Evolutionary conservation across 352 stramenopile species (phyloP), one percentile per base, ranked within the genome.

Genomic region (Elongisporangium anandrum): DNA sequence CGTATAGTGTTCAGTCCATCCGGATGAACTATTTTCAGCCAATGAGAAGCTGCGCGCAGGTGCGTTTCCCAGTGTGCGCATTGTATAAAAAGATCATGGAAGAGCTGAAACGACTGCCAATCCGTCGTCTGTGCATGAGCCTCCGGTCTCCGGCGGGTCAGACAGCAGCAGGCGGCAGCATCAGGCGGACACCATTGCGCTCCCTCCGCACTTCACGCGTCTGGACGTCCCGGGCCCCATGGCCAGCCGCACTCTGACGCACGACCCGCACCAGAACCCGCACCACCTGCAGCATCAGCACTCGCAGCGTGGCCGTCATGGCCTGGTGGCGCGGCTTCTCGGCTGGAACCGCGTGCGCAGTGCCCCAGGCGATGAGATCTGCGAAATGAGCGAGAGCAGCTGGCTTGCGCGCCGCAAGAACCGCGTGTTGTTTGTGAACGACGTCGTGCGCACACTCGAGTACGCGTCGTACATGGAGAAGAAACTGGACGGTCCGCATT

Each of bases 401-500:
- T 8, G 52, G 5, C 24, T 69, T n/a, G 51, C 59, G 19, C 52
- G 63, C 17, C 45, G 64, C 50, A 90, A 88, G 55, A 87, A 70
- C 50, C 80, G 85, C 29, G 66, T 90, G 49, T 26, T 94, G 24
- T 94, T 83, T 47, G 70, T 92, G 38, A 94, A 94, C 53, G 80
- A 94, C 9, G 70, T 76, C 2, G 61, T 55, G 12, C 66, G 79
- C 13, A 88, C 81, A n/a, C 79, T 85, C 23, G 79, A 85, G 53
- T 85, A 89, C 47, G 69, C 77, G 3, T 52, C 63, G 15, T 79
- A 72, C 26, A 81, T 87, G 65, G 69, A 82, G 26, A 82, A 77
- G 59, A 56, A 59, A 24, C 68, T 86, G 45, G 16, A 60, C 0
- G 63, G 56, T 1, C 68, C 80, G 0, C 57, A 63, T 19, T 88